Conservation (phyloP, 1,139 yeast species). For the Blastobotrys niveus region DNA sequence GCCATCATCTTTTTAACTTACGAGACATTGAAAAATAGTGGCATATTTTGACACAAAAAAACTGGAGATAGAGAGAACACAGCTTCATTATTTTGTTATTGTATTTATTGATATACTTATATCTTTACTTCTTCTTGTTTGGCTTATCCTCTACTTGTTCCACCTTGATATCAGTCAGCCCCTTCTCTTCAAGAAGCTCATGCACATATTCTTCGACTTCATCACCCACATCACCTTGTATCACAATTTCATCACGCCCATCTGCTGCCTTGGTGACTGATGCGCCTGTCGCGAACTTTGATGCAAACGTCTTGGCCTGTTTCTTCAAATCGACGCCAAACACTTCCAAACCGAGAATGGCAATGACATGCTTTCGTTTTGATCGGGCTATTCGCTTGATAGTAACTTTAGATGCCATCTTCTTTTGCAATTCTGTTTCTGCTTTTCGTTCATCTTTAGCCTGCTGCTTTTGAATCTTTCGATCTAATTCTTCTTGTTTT, state of each 20-base stretch:
- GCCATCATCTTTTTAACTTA: slow-evolving; percentile 80
- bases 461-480: slow-evolving; percentile 79
- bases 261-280: slow-evolving; percentile 90
- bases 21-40: slow-evolving; percentile 56
- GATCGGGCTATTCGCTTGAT: slow-evolving; percentile 89
- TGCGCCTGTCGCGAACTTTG: slow-evolving; percentile 95
- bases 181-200: slow-evolving; percentile 71
- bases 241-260: slow-evolving; percentile 83
- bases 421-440: slow-evolving; percentile 76
- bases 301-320: slow-evolving; percentile 84
- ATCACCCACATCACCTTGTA: slow-evolving; percentile 94
- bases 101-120: neutral
- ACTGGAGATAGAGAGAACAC: too few relatives aligned
- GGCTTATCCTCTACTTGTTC: slow-evolving; percentile 81
- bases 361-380: slow-evolving; percentile 80
- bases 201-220: slow-evolving; percentile 77
- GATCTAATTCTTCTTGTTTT: slow-evolving; percentile 73
- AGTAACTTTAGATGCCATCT: slow-evolving; percentile 69
- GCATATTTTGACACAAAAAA: too few relatives aligned
- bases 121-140: slow-evolving; percentile 49
- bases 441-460: slow-evolving; percentile 85
- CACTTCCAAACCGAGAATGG: slow-evolving; percentile 83
- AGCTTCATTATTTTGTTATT: slow-evolving; percentile 3
- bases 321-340: slow-evolving; percentile 84
- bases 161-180: slow-evolving; percentile 75